Evolutionary conservation across 345 rosid genomes (phyloP), one percentile per base, ranked within the genome.

Genomic region (Reutealis trisperma): DNA sequence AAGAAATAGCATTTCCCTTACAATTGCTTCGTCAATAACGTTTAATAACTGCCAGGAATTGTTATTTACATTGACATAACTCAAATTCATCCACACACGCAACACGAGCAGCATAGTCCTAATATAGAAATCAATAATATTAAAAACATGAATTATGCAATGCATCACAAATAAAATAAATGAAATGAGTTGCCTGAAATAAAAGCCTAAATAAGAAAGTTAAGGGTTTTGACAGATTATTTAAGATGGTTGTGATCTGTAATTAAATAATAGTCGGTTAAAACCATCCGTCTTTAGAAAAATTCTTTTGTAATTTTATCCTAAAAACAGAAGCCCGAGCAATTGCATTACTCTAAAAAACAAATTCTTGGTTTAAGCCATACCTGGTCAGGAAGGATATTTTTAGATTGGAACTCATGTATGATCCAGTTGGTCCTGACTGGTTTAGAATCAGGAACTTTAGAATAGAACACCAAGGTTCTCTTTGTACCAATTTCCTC

Each of bases 401-500:
- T 49, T 0, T 0, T 22, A 45, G 72, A 54, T 10, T 67, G 63
- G 57, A 61, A 84, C n/a, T 81, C 84, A 32, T 84, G 82, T 15
- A 78, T 68, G 32, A 75, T 80, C 86, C 86, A 84, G 9, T 24
- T 6, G 8, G 81, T 83, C 66, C 64, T 54, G 21, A 22, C 8
- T 1, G 52, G 32, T 11, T 32, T 54, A 21, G 71, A 15, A 37
- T 4, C 71, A 41, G 15, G 60, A 14, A 79, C 75, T 63, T 60
- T 11, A 61, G 22, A n/a, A 5, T 51, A 58, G 63, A 80, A 87
- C 1, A 87, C 90, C 76, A 89, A 47, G 10, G 73, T 85, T 83
- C 76, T 89, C 83, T 89, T 85, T 0, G 61, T 49, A 10, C 90
- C 92, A 34, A 87, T 87, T 77, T 63, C 80, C 4, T 60, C 73